A percentile compares a stretch with the other conserved stretches of the same genome.
These are phyloP conservation scores for Suhomyces terraborum DNA, from an alignment of 1,139 yeast genomes.

Conservation along the genomic window DNA sequence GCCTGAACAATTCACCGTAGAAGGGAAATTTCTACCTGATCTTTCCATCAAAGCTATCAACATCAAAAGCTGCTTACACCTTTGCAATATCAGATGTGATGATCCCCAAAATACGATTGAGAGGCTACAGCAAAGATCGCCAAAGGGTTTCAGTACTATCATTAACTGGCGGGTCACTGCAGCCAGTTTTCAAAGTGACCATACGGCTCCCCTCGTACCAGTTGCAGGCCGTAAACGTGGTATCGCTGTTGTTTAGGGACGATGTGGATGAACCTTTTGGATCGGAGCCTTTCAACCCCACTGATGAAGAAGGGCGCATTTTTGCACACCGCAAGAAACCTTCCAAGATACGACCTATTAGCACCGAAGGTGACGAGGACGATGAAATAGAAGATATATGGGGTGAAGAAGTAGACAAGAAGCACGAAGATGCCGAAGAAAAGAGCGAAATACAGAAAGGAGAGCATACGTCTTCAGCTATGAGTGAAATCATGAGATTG, in stretches of 20 bases:
- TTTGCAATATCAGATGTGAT: slow-evolving; percentile 11
- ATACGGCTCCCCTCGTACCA: slow-evolving; percentile 14
- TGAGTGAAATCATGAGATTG: slow-evolving; percentile 7
- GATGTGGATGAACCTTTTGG: neutral
- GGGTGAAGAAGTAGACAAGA: slow-evolving; percentile 2
- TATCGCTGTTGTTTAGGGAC: slow-evolving; percentile 1
- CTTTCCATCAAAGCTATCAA: no score
- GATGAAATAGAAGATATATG: no score
- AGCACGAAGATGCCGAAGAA: neutral
- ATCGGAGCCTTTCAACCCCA: neutral
- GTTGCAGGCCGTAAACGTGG: slow-evolving; percentile 7
- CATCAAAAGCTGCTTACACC: no score
- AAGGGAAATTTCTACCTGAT: neutral
- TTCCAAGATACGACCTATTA: slow-evolving; percentile 6
- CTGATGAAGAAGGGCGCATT: slow-evolving; percentile 1
- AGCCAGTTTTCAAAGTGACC: slow-evolving; percentile 9
- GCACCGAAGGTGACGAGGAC: slow-evolving; percentile 6
- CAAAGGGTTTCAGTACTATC: slow-evolving; percentile 6
- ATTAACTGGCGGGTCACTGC: slow-evolving; percentile 2
- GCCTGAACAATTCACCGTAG: neutral
- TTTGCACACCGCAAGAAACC: slow-evolving; percentile 1
- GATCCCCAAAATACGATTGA: slow-evolving; percentile 19
- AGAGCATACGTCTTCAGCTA: neutral
- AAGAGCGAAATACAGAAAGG: no score
- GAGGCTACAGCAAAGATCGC: slow-evolving; percentile 11